phyloP scores from a whole-genome alignment of 1,284 basidiomycete genomes.

The Ceratobasidium sp. region DNA sequence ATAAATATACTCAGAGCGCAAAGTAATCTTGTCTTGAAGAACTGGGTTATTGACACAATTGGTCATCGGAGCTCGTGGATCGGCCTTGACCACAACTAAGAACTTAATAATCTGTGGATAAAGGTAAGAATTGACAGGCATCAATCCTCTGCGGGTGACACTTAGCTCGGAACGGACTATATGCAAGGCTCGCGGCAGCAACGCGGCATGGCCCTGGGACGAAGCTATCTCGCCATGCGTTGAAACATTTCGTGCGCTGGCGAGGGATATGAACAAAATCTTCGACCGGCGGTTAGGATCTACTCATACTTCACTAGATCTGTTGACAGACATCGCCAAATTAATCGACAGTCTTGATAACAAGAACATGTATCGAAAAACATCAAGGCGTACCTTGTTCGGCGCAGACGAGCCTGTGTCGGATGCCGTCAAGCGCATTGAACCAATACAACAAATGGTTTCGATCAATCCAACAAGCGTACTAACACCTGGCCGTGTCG shows the following conservation, averaged over 20 bases:
- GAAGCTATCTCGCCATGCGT: slow-evolving; percentile 6
- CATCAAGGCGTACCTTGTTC: neutral
- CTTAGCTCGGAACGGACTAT: slow-evolving; percentile 1
- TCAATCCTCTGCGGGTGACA: neutral
- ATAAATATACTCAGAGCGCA: neutral
- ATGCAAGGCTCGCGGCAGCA: slow-evolving; percentile 16
- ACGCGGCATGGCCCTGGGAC: slow-evolving; percentile 3
- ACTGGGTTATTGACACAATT: slow-evolving; percentile 8
- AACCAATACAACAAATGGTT: slow-evolving; percentile 5
- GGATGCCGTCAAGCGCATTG: neutral
- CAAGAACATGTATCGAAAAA: neutral
- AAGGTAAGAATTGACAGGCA: neutral
- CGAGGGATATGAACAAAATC: neutral
- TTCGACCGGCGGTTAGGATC: neutral
- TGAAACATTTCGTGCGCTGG: slow-evolving; percentile 1
- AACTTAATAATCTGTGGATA: slow-evolving; percentile 5
- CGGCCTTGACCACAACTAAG: neutral
- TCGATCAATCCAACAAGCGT: neutral
- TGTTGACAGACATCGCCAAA: neutral
- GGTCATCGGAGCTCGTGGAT: slow-evolving; percentile 6
- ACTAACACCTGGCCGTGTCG: neutral
- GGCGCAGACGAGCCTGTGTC: neutral
- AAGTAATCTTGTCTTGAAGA: slow-evolving; percentile 4
- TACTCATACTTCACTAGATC: neutral
- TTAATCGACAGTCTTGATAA: neutral